Conservation (phyloP, 805 yeast genomes). For the Candida alai region DNA sequence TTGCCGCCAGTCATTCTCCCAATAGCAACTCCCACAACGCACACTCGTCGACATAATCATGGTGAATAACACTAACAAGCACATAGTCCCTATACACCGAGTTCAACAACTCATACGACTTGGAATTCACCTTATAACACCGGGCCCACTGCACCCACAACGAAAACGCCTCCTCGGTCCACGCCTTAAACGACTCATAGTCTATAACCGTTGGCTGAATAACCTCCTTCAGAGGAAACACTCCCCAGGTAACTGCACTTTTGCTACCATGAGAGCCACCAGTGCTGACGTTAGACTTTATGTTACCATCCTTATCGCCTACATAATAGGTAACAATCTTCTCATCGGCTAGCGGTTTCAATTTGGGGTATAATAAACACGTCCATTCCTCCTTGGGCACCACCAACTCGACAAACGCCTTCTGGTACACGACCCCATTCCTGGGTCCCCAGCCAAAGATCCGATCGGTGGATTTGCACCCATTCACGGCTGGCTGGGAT, state of each 20-base stretch:
- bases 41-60: constrained; percentile 68
- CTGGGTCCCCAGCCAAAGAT: constrained; percentile 98
- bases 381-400: constrained; percentile 73
- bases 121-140: constrained; percentile 58
- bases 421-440: constrained; percentile 85
- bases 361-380: constrained; percentile 44
- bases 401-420: constrained; percentile 83
- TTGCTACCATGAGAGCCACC: constrained; percentile 37
- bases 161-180: constrained; percentile 93
- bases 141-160: constrained; percentile 92
- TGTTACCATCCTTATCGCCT: constrained; percentile 57
- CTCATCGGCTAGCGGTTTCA: constrained; percentile 34
- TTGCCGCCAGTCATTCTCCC: constrained; percentile 22
- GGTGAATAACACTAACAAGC: constrained; percentile 83
- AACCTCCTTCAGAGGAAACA: constrained; percentile 84
- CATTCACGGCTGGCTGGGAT: constrained; percentile 93
- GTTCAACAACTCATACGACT: constrained; percentile 59
- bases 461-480: constrained; percentile 71
- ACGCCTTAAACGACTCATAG: constrained; percentile 87
- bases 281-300: constrained; percentile 54
- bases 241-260: constrained; percentile 97
- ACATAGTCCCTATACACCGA: constrained; percentile 59
- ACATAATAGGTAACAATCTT: constrained; percentile 69
- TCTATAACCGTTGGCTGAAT: constrained; percentile 91
- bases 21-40: constrained; percentile 73